Evolutionary conservation across 1,284 basidiomycete species (phyloP).

Genomic region (Crepidotus sp.): DNA sequence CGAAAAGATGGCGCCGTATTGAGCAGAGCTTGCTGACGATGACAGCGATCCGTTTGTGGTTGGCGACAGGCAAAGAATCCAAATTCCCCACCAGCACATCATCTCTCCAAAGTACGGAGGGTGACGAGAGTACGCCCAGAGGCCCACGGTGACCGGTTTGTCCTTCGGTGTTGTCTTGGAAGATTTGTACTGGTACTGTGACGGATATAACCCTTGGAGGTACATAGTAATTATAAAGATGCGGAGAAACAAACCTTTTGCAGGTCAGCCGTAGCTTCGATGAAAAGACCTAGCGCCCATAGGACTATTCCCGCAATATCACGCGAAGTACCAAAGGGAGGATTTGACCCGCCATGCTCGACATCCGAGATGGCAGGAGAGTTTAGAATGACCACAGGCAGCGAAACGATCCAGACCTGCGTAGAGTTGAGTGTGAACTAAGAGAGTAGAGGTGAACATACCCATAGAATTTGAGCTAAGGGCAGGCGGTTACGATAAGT

Average conservation of each 20-base stretch:
- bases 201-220: not conserved
- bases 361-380: slow-evolving; percentile 55
- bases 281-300: slow-evolving; percentile 52
- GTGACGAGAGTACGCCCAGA: slow-evolving; percentile 59
- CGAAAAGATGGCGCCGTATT: slow-evolving; percentile 51
- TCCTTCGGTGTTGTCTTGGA: slow-evolving; percentile 46
- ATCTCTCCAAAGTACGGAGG: slow-evolving; percentile 78
- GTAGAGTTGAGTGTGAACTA: not conserved
- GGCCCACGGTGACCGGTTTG: slow-evolving; percentile 40
- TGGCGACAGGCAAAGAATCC: slow-evolving; percentile 54
- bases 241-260: slow-evolving; percentile 43
- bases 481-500: not conserved
- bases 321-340: slow-evolving; percentile 49
- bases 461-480: slow-evolving; percentile 49
- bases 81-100: slow-evolving; percentile 68
- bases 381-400: slow-evolving; percentile 59
- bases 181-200: slow-evolving; percentile 48
- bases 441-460: slow-evolving; percentile 17
- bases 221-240: too few species aligned
- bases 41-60: slow-evolving; percentile 38
- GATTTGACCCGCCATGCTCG: slow-evolving; percentile 35
- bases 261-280: slow-evolving; percentile 54
- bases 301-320: slow-evolving; percentile 66
- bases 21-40: slow-evolving; percentile 39
- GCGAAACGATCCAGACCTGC: slow-evolving; percentile 59